Base-by-base conservation (phyloP, 257 asterid species). In the Penstemon newberryi region DNA sequence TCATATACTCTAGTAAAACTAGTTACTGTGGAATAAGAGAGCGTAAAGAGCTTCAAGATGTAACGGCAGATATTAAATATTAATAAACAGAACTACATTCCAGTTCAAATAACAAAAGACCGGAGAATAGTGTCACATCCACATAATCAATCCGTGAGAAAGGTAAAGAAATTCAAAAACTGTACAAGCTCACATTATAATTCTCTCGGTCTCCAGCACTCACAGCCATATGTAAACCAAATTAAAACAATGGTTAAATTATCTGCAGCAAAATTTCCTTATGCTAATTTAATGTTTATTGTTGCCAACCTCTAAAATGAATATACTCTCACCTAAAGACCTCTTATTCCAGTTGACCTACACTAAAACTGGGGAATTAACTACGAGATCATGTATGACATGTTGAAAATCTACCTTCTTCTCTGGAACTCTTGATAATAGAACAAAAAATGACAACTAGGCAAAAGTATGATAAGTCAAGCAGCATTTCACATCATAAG, bases 71-170 rank as follows among this genome's bases (percentile, higher is more conserved):
- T 57, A 53, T 51, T 13, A 50, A 5, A 37, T n/a, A 10, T 47
- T 4, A 15, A 46, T 5, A 53, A 8, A 49, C 15, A 9, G 49
- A 12, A 4, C 49, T 15, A 25, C n/a, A 18, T 11, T 57, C 60
- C 41, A 65, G 57, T 56, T n/a, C 58, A 71, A 56, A 5, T 19
- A n/a, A 37, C 40, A 53, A 43, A 63, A 37, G 73, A 70, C 42
- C 54, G 13, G 19, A 36, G 9, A 61, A 67, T 15, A 3, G 7
- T 50, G 13, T 19, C 40, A 12, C 53, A 25, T 25, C 38, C 15
- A 25, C 38, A 38, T 49, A 41, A 59, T 41, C 59, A 60, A 33
- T 45, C 5, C 2, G n/a, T n/a, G 15, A 60, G 5, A 49, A 15
- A 19, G 38, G 43, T 15, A 36, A 25, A 5, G 7, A 59, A 54